These are phyloP conservation scores for Talaromyces liani DNA, from an alignment of 495 filamentous ascomycete species.

Conservation along the genomic window DNA sequence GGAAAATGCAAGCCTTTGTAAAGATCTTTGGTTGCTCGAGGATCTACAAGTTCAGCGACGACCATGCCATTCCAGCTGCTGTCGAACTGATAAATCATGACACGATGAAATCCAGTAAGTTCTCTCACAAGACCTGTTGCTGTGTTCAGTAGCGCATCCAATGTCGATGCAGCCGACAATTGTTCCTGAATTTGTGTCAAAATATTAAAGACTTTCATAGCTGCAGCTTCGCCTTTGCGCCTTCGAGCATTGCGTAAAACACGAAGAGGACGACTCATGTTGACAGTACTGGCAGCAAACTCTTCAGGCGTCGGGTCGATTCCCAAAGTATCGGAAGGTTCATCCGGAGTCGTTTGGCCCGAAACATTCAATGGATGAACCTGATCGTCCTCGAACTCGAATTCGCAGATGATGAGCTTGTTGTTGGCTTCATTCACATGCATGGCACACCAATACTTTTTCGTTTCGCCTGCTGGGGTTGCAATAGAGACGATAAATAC, in stretches of 20 bases:
- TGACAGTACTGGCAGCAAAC: constrained; percentile 50
- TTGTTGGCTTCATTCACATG: constrained; percentile 60
- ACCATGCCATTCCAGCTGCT: constrained; percentile 48
- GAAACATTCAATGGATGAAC: constrained; percentile 57
- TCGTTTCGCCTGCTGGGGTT: constrained; percentile 37
- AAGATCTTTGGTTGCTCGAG: constrained; percentile 69
- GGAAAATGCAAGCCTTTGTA: constrained; percentile 91
- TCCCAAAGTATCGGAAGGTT: constrained; percentile 67
- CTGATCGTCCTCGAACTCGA: constrained; percentile 80
- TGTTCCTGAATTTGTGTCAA: constrained; percentile 84
- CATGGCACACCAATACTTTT: constrained; percentile 85
- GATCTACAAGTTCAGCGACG: constrained; percentile 82
- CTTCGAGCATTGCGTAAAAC: constrained; percentile 72
- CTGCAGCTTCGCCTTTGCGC: constrained; percentile 72
- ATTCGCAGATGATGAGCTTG: constrained; percentile 80
- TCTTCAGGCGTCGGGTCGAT: constrained; percentile 65
- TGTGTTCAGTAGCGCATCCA: constrained; percentile 45
- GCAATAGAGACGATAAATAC: constrained; percentile 73
- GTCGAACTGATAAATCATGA: constrained; percentile 94
- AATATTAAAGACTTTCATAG: constrained; percentile 92
- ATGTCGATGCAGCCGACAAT: constrained; percentile 56
- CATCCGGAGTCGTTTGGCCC: constrained; percentile 46
- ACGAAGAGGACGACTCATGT: constrained; percentile 67
- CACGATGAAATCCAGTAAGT: constrained; percentile 84
- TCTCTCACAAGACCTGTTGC: constrained; percentile 57